Conservation (phyloP, 139 green algal genomes). For the Tetradesmus obliquus region DNA sequence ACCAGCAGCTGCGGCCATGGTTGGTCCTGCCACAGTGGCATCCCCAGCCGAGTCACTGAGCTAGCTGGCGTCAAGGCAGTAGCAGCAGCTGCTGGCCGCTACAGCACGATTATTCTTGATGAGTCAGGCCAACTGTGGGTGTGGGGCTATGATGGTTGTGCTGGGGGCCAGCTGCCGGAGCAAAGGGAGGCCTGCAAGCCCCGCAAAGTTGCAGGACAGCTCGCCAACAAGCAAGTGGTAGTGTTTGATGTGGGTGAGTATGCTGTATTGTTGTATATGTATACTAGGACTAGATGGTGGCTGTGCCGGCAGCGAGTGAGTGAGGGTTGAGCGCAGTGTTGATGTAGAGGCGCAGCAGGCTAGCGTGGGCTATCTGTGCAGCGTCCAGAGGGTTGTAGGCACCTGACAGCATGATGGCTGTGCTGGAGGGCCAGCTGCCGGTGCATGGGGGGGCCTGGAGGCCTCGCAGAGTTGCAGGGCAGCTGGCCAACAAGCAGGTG, state of each 20-base stretch:
- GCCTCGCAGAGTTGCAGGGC: constrained; percentile 42
- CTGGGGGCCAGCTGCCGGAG: constrained; percentile 40
- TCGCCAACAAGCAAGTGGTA: constrained; percentile 54
- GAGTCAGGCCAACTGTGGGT: constrained; percentile 45
- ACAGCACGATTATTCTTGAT: constrained; percentile 61
- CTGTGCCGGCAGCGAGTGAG: too few species aligned
- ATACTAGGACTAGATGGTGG: too few species aligned
- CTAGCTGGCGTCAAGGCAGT: constrained; percentile 43
- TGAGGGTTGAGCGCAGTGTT: too few species aligned
- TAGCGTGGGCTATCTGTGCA: too few species aligned
- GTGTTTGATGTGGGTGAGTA: constrained; percentile 59
- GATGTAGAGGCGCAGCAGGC: too few species aligned
- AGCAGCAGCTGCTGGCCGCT: constrained; percentile 58
- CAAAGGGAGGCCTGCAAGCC: constrained; percentile 42
- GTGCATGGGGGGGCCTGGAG: constrained; percentile 25
- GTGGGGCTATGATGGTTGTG: constrained; percentile 64
- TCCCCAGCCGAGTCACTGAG: not conserved
- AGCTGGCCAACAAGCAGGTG: constrained; percentile 52
- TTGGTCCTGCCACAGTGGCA: constrained; percentile 24
- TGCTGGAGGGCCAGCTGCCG: constrained; percentile 41
- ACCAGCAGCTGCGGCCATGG: not conserved
- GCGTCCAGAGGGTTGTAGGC: not conserved
- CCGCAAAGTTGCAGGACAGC: constrained; percentile 36
- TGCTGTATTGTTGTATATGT: not conserved
- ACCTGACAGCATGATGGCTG: constrained; percentile 51